phyloP scores from a whole-genome alignment of 805 yeast genomes.

The Metschnikowia rubicola region DNA sequence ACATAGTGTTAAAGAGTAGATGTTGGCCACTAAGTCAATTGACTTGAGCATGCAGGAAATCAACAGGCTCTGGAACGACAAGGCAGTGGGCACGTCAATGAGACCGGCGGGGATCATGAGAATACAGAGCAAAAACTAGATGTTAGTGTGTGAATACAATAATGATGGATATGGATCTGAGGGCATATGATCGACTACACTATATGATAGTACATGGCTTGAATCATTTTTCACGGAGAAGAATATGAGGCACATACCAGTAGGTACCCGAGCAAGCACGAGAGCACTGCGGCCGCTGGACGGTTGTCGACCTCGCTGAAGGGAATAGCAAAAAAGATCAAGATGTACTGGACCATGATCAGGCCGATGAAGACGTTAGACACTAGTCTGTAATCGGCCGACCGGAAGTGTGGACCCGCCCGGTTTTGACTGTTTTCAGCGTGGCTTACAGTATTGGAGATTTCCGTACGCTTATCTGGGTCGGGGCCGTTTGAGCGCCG shows the following conservation, averaged over 20 bases:
- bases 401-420: conserved; percentile 2
- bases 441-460: neutral
- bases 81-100: conserved; percentile 6
- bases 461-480: neutral
- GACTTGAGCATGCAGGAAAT: conserved; percentile 20
- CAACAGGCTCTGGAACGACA: conserved; percentile 14
- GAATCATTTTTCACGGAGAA: too few species aligned
- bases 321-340: conserved; percentile 30
- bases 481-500: neutral
- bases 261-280: conserved; percentile 17
- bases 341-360: conserved; percentile 28
- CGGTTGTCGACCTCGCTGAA: conserved; percentile 32
- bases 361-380: conserved; percentile 11
- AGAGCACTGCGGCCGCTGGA: conserved; percentile 24
- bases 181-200: too few species aligned
- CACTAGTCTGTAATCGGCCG: conserved; percentile 5
- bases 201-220: too few species aligned
- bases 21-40: conserved; percentile 18
- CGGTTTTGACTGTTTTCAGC: neutral
- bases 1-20: conserved; percentile 19
- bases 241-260: conserved; percentile 13
- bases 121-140: conserved; percentile 11
- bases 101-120: conserved; percentile 15
- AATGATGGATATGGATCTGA: neutral
- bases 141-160: neutral